Evolutionary conservation across 345 rosid genomes (phyloP).

Genomic region (Melaleuca alternifolia): DNA sequence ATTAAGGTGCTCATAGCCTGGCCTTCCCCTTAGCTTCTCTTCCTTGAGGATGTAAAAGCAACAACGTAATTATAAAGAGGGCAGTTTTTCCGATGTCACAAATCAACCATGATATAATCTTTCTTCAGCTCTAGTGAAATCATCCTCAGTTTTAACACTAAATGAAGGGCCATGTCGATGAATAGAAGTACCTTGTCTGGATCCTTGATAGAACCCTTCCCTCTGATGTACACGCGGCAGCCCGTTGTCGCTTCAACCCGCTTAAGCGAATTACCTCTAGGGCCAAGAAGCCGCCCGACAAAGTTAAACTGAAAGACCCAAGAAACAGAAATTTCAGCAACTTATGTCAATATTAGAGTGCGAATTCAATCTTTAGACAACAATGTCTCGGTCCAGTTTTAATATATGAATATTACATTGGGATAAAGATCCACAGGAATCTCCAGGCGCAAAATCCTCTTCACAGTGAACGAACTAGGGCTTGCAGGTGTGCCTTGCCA

Average conservation of each 20-base stretch:
- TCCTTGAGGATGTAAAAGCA: slow-evolving; percentile 28
- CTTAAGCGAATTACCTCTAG: slow-evolving; percentile 96
- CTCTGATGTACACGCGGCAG: slow-evolving; percentile 95
- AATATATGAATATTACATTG: slow-evolving; percentile 27
- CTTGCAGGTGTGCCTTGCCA: slow-evolving; percentile 99
- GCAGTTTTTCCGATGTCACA: background rate
- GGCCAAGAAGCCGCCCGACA: slow-evolving; percentile 96
- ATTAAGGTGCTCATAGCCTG: slow-evolving; percentile 66
- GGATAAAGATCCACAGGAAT: slow-evolving; percentile 94
- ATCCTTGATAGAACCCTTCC: slow-evolving; percentile 97
- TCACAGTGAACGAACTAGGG: slow-evolving; percentile 84
- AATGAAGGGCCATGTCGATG: background rate
- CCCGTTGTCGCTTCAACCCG: slow-evolving; percentile 99
- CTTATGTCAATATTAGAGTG: background rate
- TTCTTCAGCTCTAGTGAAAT: background rate
- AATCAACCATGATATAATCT: background rate
- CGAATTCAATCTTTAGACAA: background rate
- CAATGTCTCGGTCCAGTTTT: background rate
- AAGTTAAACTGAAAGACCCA: slow-evolving; percentile 65
- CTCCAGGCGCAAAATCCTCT: slow-evolving; percentile 95
- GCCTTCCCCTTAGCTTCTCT: slow-evolving; percentile 64
- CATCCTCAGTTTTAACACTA: background rate
- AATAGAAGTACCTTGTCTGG: slow-evolving; percentile 65
- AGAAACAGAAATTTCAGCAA: background rate
- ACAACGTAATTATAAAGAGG: background rate